Evolutionary conservation across 345 rosid genomes (phyloP).

Genomic region (Linum lewisii): DNA sequence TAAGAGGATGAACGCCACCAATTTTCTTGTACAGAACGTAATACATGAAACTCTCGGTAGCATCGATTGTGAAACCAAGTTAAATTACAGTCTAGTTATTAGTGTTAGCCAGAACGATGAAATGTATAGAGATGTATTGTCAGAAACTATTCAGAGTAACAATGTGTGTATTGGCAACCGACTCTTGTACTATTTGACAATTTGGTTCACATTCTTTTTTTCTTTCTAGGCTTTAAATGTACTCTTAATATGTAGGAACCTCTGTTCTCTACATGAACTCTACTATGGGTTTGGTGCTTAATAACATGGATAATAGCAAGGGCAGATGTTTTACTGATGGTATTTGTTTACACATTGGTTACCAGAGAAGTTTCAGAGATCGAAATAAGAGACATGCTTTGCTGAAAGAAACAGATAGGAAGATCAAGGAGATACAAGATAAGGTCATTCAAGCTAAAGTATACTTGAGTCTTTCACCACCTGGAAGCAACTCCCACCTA

Average conservation of each 20-base stretch:
- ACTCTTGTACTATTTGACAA: neutral
- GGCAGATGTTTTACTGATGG: neutral
- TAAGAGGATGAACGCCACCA: neutral
- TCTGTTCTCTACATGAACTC: neutral
- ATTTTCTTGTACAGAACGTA: neutral
- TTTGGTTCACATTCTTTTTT: no score
- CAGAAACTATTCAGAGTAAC: neutral
- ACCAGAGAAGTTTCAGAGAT: neutral
- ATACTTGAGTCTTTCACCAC: slow-evolving; percentile 51
- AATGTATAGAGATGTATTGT: no score
- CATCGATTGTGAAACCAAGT: neutral
- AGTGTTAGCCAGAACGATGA: neutral
- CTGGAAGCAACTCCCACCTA: slow-evolving; percentile 61
- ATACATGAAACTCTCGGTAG: no score
- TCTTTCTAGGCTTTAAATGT: neutral
- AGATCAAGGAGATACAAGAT: slow-evolving; percentile 69
- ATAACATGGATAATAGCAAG: neutral
- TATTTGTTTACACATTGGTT: neutral
- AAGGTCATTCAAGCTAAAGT: slow-evolving; percentile 67
- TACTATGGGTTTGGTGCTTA: neutral
- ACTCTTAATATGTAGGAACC: neutral
- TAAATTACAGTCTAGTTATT: neutral
- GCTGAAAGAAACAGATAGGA: slow-evolving; percentile 36
- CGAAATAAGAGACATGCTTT: neutral
- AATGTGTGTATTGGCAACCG: no score